Evolutionary conservation across 2,329 filamentous ascomycete genomes (phyloP), one percentile per base, ranked within the genome.

Genomic region (Penicillium thymicola): DNA sequence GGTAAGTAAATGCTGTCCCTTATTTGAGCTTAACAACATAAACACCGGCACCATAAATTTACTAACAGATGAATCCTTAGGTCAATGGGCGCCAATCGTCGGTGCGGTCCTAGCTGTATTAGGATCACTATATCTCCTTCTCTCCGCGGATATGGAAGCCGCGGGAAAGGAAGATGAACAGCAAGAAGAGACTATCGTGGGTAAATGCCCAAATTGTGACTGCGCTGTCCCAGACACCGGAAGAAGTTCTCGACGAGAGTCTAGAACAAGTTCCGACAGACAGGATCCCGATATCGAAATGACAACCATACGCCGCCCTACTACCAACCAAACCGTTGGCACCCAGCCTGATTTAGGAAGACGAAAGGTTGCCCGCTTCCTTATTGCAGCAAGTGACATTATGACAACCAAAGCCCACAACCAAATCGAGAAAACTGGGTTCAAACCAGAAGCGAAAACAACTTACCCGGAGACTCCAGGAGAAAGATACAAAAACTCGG

Each of bases 391-490:
- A 5, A 77, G 76, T 8, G 72, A 79, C 11, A 75, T 77, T 14
- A 61, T 86, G 0, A 78, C 79, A 3, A 78, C 77, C 0, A 77
- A 81, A 30, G 74, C 78, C 0, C 72, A 76, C 2, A 73, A 80
- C n/a, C 75, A 73, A 8, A 78, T 79, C 54, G 78, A 84, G 51
- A 75, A 80, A 30, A 76, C 76, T 0, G 76, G 76, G 1, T 84
- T 83, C 62, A 76, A 76, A 46, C 70, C 69, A 4, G 77, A 79
- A 18, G 72, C 71, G 42, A 78, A 80, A 4, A 66, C 70, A n/a
- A 73, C 76, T n/a, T 87, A 79, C 46, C 84, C 84, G 0, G 77
- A 80, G 52, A 73, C 84, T 0, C 84, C 84, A 0, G 84, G 82
- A 2, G 83, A 86, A 60, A 63, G 59, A 1, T 58, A 70, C 2